Conservation (phyloP, 2,329 filamentous ascomycete species). For the Arthrobotrys iridis region DNA sequence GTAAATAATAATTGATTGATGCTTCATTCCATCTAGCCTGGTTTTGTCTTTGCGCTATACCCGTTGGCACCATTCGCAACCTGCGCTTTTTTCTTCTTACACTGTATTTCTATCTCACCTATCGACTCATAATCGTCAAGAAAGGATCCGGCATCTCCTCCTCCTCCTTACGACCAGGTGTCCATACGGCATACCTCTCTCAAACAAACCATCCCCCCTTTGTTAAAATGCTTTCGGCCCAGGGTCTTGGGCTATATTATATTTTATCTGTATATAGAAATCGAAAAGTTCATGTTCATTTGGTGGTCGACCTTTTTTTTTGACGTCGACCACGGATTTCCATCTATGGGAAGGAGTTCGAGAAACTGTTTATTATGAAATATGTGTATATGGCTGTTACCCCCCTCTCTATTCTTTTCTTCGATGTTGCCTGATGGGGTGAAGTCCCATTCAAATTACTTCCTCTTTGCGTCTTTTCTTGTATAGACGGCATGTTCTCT, state of each 20-base stretch:
- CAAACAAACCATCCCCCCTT: neutral
- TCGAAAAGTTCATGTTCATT: slow-evolving; percentile 53
- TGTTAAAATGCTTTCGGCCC: slow-evolving; percentile 11
- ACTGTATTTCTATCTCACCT: slow-evolving; percentile 57
- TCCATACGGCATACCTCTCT: slow-evolving; percentile 56
- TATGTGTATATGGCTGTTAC: slow-evolving; percentile 56
- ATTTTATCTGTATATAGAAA: slow-evolving; percentile 53
- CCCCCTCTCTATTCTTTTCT: slow-evolving; percentile 58
- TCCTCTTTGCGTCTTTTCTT: slow-evolving; percentile 41
- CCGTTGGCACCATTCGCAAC: slow-evolving; percentile 43
- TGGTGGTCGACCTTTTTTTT: slow-evolving; percentile 56
- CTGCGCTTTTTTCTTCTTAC: slow-evolving; percentile 50
- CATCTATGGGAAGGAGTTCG: slow-evolving; percentile 53
- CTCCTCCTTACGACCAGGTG: slow-evolving; percentile 51
- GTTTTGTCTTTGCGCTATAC: slow-evolving; percentile 41
- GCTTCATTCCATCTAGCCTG: slow-evolving; percentile 26
- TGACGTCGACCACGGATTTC: slow-evolving; percentile 58
- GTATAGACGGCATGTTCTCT: slow-evolving; percentile 48
- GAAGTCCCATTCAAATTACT: neutral
- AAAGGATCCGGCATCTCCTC: slow-evolving; percentile 56
- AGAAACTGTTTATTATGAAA: slow-evolving; percentile 53
- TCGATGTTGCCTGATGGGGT: slow-evolving; percentile 58
- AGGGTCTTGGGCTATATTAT: slow-evolving; percentile 33
- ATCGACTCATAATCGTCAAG: slow-evolving; percentile 55
- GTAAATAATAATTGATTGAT: slow-evolving; percentile 62